These are phyloP conservation scores for Danielia oregonensis DNA, from an alignment of 805 yeast species.

Conservation along the genomic window DNA sequence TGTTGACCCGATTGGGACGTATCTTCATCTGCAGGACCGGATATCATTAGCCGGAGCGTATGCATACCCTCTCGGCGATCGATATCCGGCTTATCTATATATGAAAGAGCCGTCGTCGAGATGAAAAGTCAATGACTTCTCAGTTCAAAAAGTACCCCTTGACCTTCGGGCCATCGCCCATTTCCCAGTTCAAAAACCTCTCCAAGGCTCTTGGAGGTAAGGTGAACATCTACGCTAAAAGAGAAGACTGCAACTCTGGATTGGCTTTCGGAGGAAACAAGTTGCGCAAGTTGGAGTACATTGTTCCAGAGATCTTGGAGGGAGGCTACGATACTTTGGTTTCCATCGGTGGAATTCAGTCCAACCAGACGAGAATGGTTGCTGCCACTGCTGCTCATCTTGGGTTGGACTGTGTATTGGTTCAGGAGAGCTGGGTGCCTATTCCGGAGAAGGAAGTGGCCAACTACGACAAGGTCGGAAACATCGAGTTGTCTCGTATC, in stretches of 20 bases:
- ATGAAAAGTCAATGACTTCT: conserved; percentile 5
- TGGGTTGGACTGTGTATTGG: conserved; percentile 6
- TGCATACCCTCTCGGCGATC: too few relatives aligned
- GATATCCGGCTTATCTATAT: too few relatives aligned
- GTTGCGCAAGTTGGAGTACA: conserved; percentile 6
- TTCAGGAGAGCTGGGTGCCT: conserved; percentile 5
- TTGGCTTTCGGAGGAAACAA: conserved; percentile 6
- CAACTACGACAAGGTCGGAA: conserved; percentile 6
- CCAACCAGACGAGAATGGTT: conserved; percentile 6
- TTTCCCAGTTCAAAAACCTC: conserved; percentile 4
- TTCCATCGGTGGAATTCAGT: conserved; percentile 5
- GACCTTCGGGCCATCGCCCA: conserved; percentile 5
- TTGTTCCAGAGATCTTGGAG: conserved; percentile 5
- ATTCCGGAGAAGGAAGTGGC: conserved; percentile 4
- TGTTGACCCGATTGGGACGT: not conserved
- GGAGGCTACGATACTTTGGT: conserved; percentile 6
- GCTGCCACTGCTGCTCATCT: conserved; percentile 6
- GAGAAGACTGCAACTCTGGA: conserved; percentile 7
- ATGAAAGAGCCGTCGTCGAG: too few relatives aligned
- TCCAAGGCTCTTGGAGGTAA: conserved; percentile 5
- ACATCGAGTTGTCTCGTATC: conserved; percentile 5
- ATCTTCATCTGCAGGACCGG: not conserved
- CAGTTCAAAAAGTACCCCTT: conserved; percentile 3
- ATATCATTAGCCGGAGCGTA: not conserved
- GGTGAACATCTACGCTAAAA: conserved; percentile 5